Evolutionary conservation across 768 basidiomycete species (phyloP).

Genomic region (Pholiota molesta): DNA sequence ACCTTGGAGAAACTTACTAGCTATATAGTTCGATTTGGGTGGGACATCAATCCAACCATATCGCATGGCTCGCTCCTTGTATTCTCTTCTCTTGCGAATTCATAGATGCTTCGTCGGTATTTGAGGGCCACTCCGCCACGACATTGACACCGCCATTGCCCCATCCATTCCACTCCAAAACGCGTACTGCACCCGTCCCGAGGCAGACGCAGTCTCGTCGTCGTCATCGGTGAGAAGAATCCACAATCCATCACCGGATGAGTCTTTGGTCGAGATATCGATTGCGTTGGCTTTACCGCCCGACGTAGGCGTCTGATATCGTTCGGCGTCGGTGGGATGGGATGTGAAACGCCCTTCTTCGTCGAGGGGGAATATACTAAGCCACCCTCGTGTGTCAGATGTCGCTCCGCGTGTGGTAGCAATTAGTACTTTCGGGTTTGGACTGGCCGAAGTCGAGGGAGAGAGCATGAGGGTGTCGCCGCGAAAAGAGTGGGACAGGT

Average conservation of each 20-base stretch:
- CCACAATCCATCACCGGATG: slow-evolving; percentile 38
- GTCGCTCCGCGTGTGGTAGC: slow-evolving; percentile 51
- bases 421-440: slow-evolving; percentile 43
- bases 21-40: no score
- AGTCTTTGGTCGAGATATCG: slow-evolving; percentile 39
- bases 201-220: slow-evolving; percentile 28
- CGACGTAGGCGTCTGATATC: slow-evolving; percentile 48
- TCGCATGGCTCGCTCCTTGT: slow-evolving; percentile 52
- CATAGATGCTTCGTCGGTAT: slow-evolving; percentile 17
- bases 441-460: slow-evolving; percentile 37
- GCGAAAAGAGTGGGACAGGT: slow-evolving; percentile 31
- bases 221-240: slow-evolving; percentile 54
- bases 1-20: no score
- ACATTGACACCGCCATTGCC: slow-evolving; percentile 38
- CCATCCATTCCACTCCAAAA: slow-evolving; percentile 56
- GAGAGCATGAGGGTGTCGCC: slow-evolving; percentile 50
- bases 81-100: slow-evolving; percentile 28
- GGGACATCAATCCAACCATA: slow-evolving; percentile 44
- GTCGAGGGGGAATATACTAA: slow-evolving; percentile 45
- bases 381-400: slow-evolving; percentile 40
- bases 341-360: slow-evolving; percentile 35
- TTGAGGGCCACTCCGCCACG: slow-evolving; percentile 45
- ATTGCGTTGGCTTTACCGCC: slow-evolving; percentile 58
- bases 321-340: slow-evolving; percentile 29
- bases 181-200: slow-evolving; percentile 40